phyloP scores from a whole-genome alignment of 768 basidiomycete species.

The Ramaria rubella region DNA sequence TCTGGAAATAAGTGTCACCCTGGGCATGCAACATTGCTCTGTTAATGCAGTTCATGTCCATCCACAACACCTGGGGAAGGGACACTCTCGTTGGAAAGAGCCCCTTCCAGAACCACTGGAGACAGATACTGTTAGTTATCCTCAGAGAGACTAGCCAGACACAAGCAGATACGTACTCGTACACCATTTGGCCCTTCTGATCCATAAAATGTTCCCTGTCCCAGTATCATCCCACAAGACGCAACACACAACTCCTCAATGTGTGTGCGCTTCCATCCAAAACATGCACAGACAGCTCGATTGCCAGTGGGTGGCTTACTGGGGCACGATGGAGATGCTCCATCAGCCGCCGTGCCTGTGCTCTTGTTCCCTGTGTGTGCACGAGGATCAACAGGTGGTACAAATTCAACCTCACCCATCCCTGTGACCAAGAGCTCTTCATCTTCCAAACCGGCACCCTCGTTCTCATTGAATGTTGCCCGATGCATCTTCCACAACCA shows the following conservation, averaged over 20 bases:
- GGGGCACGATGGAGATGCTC: no score
- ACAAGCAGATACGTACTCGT: slow-evolving; percentile 2
- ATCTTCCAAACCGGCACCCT: no score
- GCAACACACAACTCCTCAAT: slow-evolving; percentile 26
- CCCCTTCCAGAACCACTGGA: not conserved
- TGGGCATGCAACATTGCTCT: not conserved
- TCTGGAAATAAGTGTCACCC: slow-evolving; percentile 5
- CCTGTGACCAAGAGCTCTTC: not conserved
- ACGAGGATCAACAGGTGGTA: no score
- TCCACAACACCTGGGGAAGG: not conserved
- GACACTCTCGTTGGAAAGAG: not conserved
- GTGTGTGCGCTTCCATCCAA: slow-evolving; percentile 22
- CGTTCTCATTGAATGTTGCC: no score
- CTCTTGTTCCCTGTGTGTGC: no score
- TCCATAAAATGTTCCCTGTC: slow-evolving; percentile 20
- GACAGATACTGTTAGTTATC: no score
- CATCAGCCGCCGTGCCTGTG: no score
- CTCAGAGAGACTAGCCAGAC: not conserved
- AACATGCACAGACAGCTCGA: slow-evolving; percentile 12
- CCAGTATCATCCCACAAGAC: slow-evolving; percentile 19
- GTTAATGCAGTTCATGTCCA: not conserved
- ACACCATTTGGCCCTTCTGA: slow-evolving; percentile 15
- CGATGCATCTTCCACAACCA: not conserved
- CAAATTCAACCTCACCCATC: not conserved
- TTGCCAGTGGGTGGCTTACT: slow-evolving; percentile 14